These are phyloP conservation scores for Gastrodia elata DNA, from an alignment of 106 monocot genomes.

Conservation along the genomic window DNA sequence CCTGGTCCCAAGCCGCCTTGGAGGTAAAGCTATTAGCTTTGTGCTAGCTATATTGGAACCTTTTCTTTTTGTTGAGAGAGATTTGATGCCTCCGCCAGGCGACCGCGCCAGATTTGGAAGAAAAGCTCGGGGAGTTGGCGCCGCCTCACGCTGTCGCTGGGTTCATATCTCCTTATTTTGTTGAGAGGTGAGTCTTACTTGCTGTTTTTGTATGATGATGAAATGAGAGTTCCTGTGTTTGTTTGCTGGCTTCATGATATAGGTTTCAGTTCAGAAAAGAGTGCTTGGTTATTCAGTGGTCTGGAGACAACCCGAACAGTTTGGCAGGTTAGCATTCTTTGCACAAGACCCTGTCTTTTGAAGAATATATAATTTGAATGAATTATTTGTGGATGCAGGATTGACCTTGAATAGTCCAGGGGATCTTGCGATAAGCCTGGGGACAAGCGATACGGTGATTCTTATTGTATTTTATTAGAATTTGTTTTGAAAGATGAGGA, in stretches of 20 bases:
- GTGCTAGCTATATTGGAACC: no score
- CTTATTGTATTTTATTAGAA: background rate
- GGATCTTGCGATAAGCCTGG: slow-evolving; percentile 94
- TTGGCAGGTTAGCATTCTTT: slow-evolving; percentile 99
- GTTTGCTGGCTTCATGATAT: slow-evolving; percentile 20
- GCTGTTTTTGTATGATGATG: no score
- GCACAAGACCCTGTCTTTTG: no score
- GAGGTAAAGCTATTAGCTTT: slow-evolving; percentile 29
- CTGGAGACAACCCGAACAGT: slow-evolving; percentile 97
- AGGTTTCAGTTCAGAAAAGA: slow-evolving; percentile 62
- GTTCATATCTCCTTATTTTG: slow-evolving; percentile 70
- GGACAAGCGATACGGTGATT: slow-evolving; percentile 90
- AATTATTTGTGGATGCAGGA: no score
- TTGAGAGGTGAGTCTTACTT: slow-evolving; percentile 62
- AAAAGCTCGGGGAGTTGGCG: slow-evolving; percentile 82
- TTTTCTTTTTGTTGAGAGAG: no score
- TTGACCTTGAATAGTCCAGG: slow-evolving; percentile 82
- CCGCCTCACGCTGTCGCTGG: slow-evolving; percentile 87
- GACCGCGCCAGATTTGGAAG: slow-evolving; percentile 78
- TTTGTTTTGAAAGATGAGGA: background rate
- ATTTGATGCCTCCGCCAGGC: slow-evolving; percentile 29
- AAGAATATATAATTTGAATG: no score
- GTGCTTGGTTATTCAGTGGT: slow-evolving; percentile 88
- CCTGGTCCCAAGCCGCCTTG: slow-evolving; percentile 69
- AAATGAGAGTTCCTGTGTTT: no score